A percentile compares a stretch with the other conserved stretches of the same genome.
These are phyloP conservation scores for Rubus parviflorus DNA, from an alignment of 306 rosid genomes.

Conservation along the genomic window DNA sequence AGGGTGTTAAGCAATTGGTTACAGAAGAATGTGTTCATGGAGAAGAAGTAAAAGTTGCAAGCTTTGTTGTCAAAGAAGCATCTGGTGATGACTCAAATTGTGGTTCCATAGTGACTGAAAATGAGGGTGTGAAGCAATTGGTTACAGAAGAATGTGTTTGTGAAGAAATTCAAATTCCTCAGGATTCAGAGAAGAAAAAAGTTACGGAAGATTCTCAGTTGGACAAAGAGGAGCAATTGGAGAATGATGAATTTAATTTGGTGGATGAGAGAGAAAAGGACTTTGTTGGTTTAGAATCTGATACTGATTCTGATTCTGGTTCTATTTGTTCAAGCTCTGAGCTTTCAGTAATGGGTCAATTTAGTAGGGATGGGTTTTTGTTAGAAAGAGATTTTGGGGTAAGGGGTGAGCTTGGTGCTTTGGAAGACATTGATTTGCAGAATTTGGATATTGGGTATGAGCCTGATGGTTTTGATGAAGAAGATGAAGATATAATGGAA, in stretches of 20 bases:
- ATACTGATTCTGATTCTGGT: slow-evolving; percentile 38
- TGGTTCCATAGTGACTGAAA: neutral
- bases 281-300: slow-evolving; percentile 31
- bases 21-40: slow-evolving; percentile 38
- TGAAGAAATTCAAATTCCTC: slow-evolving; percentile 31
- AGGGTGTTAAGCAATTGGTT: neutral
- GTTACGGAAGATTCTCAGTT: slow-evolving; percentile 17
- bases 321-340: slow-evolving; percentile 37
- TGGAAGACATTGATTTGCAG: slow-evolving; percentile 26
- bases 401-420: slow-evolving; percentile 19
- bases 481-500: slow-evolving; percentile 49
- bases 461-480: slow-evolving; percentile 55
- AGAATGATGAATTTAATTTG: slow-evolving; percentile 8
- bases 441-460: slow-evolving; percentile 47
- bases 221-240: slow-evolving; percentile 22
- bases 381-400: slow-evolving; percentile 51
- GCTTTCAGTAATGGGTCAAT: slow-evolving; percentile 20
- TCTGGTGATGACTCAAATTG: slow-evolving; percentile 23
- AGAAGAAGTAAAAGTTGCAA: slow-evolving; percentile 49
- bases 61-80: slow-evolving; percentile 42
- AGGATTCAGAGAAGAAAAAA: slow-evolving; percentile 20
- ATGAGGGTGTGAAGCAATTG: neutral
- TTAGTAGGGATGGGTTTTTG: slow-evolving; percentile 38
- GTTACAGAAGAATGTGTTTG: slow-evolving; percentile 17
- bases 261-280: slow-evolving; percentile 35